Base-by-base conservation (phyloP, 148 eudicot genomes). In the Pharnaceum exiguum region DNA sequence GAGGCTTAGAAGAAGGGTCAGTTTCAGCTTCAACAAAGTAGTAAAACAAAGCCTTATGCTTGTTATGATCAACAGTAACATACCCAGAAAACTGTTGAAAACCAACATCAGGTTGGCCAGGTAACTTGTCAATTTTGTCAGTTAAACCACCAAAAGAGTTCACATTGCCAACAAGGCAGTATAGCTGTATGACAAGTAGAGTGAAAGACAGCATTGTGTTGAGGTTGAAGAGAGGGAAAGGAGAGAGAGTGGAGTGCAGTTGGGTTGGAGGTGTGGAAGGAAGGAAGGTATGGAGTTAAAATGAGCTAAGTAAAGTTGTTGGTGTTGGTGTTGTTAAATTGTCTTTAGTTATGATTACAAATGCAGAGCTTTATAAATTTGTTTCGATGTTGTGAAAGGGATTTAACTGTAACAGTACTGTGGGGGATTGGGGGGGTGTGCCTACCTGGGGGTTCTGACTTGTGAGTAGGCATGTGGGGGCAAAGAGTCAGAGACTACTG, bases 21-120 rank as follows among this genome's bases (percentile, higher is more conserved):
- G 70, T 2, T 62, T 89, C 79, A 15, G 99, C 95, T 66, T 93
- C 99, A 57, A 80, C 96, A 75, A 93, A 85, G 78, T 93, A 93
- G 74, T 89, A 93, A 75, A 90, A 90, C 10, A 90, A 62, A 38
- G 83, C 63, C 22, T 70, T 90, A 5, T 87, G 78, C 38, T 76
- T 84, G 48, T 56, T 82, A 17, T 69, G 71, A 80, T 87, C 95
- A 23, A 90, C 89, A 57, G 78, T 78, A 1, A 90, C 87, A 75
- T 90, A 90, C 12, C 97, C 97, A 53, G 89, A 68, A 62, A 46
- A 90, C 32, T 90, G 97, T 10, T 82, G 80, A 62, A 90, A 90
- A n/a, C 62, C 77, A 23, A 90, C 95, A 61, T 59, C 36, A 24
- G 95, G 95, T 63, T 90, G 97, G 3, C 97, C 97, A 15, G 97